A percentile compares a stretch with the other conserved stretches of the same genome.
Evolutionary conservation across 208 protist species (phyloP).

Genomic region (Trypanosomatidae sp.): DNA sequence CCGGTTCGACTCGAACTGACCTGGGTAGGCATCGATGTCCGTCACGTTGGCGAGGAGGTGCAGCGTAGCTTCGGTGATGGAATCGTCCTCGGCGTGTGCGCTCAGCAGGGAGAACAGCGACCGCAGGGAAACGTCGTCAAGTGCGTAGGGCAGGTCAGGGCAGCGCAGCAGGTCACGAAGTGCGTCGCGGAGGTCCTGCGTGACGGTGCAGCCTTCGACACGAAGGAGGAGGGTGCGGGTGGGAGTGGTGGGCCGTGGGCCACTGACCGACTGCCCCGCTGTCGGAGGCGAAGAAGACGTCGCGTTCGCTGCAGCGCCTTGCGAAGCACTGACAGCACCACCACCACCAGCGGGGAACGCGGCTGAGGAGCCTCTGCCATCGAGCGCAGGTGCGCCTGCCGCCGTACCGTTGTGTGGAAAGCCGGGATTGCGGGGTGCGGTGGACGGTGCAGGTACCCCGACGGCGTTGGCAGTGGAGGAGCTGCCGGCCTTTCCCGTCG

Average conservation of each 20-base stretch:
- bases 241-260: slow-evolving; percentile 20
- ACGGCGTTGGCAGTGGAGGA: no score
- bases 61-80: slow-evolving; percentile 33
- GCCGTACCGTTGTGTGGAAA: no score
- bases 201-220: slow-evolving; percentile 70
- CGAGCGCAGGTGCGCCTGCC: no score
- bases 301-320: background rate
- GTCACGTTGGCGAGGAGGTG: slow-evolving; percentile 57
- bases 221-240: slow-evolving; percentile 68
- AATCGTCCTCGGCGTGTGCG: slow-evolving; percentile 32
- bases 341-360: no score
- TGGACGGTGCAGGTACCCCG: no score
- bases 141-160: slow-evolving; percentile 54
- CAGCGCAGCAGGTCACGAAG: slow-evolving; percentile 49
- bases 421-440: no score
- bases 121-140: slow-evolving; percentile 39
- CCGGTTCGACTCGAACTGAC: slow-evolving; percentile 16
- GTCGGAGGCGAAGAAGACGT: background rate
- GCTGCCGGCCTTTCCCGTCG: no score
- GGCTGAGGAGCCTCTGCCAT: no score
- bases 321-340: no score
- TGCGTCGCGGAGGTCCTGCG: slow-evolving; percentile 80
- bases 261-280: no score
- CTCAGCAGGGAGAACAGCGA: slow-evolving; percentile 42
- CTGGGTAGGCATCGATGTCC: slow-evolving; percentile 46